Base-by-base conservation (phyloP, 176 grass and related monocot species). In the Phyllostachys edulis region DNA sequence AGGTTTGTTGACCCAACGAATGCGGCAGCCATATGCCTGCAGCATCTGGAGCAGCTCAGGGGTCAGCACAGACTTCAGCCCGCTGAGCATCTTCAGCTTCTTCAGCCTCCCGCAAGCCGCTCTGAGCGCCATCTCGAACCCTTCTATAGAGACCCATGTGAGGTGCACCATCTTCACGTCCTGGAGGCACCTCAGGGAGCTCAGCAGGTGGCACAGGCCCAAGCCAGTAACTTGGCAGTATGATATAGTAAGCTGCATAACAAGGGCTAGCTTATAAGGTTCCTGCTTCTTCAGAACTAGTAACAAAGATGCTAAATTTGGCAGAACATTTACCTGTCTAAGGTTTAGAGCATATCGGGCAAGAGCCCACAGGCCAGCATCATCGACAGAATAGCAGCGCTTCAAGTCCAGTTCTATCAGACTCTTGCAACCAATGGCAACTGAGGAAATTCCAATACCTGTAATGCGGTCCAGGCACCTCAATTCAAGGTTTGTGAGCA, bases 131-230 rank as follows among this genome's bases (percentile, higher is more conserved):
- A 92, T 77, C 83, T 96, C 96, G 0, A 95, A 98, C 37, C 89
- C 93, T 81, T 96, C 87, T 38, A 95, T 90, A 0, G 93, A 91
- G 45, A 98, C 93, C 83, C 82, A 90, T 0, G 87, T 87, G 7
- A 98, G 85, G 74, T 98, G 93, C 60, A 98, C 96, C 93, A 98
- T 90, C 79, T 98, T 95, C 34, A 95, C 86, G 41, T 98, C 96
- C 63, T 98, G 96, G 62, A 98, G 89, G 85, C 93, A 98, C 85
- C 90, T 89, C 71, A 96, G 74, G 36, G 87, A 90, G 76, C 93
- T 89, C 17, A 98, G 70, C 34, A 98, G 80, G 74, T 92, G 87
- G 83, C 91, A 94, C 49, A 98, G 59, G 27, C 96, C 96, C 80
- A 92, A 44, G 20, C 93, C 93, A 9, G 96, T 95, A 55, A 98